These are phyloP conservation scores for Penicillium sp. DNA, from an alignment of 2,329 filamentous ascomycete species.

Conservation along the genomic window DNA sequence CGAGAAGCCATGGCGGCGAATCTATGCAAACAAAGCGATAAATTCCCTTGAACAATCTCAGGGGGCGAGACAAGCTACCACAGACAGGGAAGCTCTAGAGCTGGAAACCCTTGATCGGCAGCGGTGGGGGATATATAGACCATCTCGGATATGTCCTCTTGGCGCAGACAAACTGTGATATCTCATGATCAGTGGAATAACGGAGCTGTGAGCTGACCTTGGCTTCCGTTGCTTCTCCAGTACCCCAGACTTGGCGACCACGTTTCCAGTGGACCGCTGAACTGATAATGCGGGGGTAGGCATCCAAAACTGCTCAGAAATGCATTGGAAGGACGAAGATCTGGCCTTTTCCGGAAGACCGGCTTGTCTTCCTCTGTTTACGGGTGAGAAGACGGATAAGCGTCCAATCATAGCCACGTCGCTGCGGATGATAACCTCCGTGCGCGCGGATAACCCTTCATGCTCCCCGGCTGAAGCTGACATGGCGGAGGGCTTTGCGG, in stretches of 20 bases:
- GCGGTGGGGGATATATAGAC: slow-evolving; percentile 7
- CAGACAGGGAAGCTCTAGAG: not conserved
- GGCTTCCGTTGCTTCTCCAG: not conserved
- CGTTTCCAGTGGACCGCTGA: not conserved
- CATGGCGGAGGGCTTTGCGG: not conserved
- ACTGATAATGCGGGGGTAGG: slow-evolving; percentile 12
- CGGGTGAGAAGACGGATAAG: not conserved
- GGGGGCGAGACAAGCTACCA: not conserved
- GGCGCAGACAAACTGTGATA: not conserved
- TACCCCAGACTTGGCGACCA: slow-evolving; percentile 13
- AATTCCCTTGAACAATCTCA: not conserved
- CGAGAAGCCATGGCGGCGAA: slow-evolving; percentile 8
- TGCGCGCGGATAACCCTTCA: not conserved
- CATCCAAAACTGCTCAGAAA: not conserved
- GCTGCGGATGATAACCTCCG: too few relatives aligned
- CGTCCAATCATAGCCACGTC: not conserved
- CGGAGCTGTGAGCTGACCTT: not conserved
- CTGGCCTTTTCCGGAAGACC: not conserved
- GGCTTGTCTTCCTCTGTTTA: too few relatives aligned
- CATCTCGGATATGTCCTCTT: slow-evolving; percentile 9
- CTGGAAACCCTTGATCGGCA: not conserved
- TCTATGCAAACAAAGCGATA: not conserved
- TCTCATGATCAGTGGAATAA: not conserved
- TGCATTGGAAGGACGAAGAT: not conserved
- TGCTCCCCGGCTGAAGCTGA: not conserved